Evolutionary conservation across 1,284 basidiomycete genomes (phyloP).

Genomic region (Ustilago curta): DNA sequence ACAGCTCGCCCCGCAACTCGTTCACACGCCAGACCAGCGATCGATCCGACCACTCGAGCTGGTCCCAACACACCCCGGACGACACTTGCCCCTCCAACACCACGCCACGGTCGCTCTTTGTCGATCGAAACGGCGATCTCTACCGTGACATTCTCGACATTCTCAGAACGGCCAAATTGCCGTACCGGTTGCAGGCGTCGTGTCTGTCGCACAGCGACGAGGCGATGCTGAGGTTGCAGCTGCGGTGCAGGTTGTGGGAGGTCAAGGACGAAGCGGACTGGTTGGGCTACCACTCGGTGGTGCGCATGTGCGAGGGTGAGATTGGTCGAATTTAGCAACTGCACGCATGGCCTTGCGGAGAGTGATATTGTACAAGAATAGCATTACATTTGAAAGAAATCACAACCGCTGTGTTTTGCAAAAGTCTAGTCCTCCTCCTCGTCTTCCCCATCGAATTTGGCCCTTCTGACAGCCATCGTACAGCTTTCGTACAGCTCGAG

Average conservation of each 20-base stretch:
- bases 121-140: constrained; percentile 30
- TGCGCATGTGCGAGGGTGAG: constrained; percentile 13
- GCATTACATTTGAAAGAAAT: neutral
- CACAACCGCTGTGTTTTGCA: no score
- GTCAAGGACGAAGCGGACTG: constrained; percentile 30
- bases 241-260: constrained; percentile 17
- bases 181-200: constrained; percentile 22
- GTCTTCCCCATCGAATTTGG: constrained; percentile 13
- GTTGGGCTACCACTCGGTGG: constrained; percentile 33
- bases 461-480: constrained; percentile 40
- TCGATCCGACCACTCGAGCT: neutral
- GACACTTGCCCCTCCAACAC: neutral
- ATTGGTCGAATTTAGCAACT: neutral
- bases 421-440: constrained; percentile 20
- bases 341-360: no score
- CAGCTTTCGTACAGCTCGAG: constrained; percentile 71
- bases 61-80: neutral
- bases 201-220: neutral
- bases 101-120: constrained; percentile 11
- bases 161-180: constrained; percentile 21
- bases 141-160: constrained; percentile 34
- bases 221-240: constrained; percentile 5
- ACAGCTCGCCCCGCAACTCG: no score
- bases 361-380: constrained; percentile 8
- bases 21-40: no score